Evolutionary conservation across 2,329 filamentous ascomycete genomes (phyloP).

Genomic region (Pseudogymnoascus sp.): DNA sequence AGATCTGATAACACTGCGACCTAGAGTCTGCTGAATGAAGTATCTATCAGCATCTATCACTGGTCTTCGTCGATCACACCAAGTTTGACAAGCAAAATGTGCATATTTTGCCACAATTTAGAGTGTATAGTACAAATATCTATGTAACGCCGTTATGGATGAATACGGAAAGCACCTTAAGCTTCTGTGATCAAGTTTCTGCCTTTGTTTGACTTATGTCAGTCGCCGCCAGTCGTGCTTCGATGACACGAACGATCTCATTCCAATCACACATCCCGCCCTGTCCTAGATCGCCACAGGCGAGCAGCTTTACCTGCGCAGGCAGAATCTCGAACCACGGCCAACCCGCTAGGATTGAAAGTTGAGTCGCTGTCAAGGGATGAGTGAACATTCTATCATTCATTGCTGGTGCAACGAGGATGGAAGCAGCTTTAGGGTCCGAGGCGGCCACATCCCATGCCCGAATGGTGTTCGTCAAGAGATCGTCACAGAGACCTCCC

Average conservation of each 20-base stretch:
- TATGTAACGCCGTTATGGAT: not conserved
- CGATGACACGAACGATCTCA: constrained; percentile 60
- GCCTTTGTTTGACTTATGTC: not conserved
- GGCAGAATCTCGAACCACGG: constrained; percentile 67
- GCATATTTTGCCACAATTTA: not conserved
- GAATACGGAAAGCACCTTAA: not conserved
- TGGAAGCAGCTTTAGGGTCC: constrained; percentile 48
- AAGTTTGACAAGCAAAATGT: not conserved
- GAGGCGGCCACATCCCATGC: constrained; percentile 77
- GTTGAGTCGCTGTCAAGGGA: constrained; percentile 67
- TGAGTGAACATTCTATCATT: constrained; percentile 88
- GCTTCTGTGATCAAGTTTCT: not conserved
- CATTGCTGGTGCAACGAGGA: constrained; percentile 76
- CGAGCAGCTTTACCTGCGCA: constrained; percentile 59
- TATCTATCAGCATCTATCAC: not conserved
- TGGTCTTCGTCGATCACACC: not conserved
- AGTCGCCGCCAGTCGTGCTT: constrained; percentile 25
- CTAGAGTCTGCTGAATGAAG: no score
- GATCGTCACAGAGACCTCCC: constrained; percentile 67
- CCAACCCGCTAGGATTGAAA: constrained; percentile 69
- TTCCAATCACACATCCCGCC: constrained; percentile 81
- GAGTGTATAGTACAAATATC: not conserved
- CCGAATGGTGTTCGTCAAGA: constrained; percentile 66
- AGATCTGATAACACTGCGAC: not conserved
- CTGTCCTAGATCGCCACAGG: constrained; percentile 44